Base-by-base conservation (phyloP, 1,284 basidiomycete species). In the Sparassis latifolia region DNA sequence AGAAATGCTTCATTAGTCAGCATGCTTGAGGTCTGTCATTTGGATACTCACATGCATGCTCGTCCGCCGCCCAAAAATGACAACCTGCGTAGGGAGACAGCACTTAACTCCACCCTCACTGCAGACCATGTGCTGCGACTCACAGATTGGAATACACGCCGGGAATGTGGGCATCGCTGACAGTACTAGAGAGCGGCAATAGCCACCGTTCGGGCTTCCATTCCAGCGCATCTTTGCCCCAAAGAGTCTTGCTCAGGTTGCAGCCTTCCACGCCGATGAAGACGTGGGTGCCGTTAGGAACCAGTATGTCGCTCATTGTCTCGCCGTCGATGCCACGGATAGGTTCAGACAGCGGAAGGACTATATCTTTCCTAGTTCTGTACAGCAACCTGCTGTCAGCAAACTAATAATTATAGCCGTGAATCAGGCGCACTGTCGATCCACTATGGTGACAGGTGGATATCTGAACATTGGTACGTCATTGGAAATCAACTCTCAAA, bases 301-400 rank as follows among this genome's bases (percentile, higher is more conserved):
- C 62, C 0, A 65, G 50, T 29, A 83, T 61, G 30, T 66, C 65
- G 33, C 67, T 62, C 3, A 75, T 64, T 0, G 58, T 52, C 41
- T 67, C 52, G 0, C 77, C 78, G 2, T 68, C 59, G 4, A 56
- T 48, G 1, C 72, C 73, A 10, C 56, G 59, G 33, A 79, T 56
- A 1, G 77, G 78, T 5, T 59, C 53, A 33, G 65, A 68, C 38
- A 82, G 68, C 0, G 79, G 80, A 20, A 84, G 69, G 2, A 78
- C 58, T 44, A 81, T 77, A 54, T 82, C 77, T 66, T 79, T 39
- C 10, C 50, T 49, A 3, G 54, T 42, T 12, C 58, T 59, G 31
- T 4, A 31, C 10, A 3, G 10, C 4, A 28, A 10, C 42, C 28
- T 20, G 20, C 10, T 28, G 31, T 2, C 20, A 20, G 31, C 32